These are phyloP conservation scores for Croton laevigatus DNA, from an alignment of 441 rosid species.

Conservation along the genomic window DNA sequence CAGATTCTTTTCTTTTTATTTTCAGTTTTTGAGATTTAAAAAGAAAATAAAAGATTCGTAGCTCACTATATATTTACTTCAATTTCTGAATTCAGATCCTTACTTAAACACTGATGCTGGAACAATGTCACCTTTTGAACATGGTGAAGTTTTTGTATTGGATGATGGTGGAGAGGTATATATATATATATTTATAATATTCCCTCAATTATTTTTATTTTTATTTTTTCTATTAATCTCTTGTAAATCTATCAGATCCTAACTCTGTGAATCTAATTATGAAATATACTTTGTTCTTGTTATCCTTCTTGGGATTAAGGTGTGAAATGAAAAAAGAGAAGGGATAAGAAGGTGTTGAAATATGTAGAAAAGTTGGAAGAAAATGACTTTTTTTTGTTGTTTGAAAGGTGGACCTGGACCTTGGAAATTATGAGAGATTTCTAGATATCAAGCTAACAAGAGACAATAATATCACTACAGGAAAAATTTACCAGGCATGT, in stretches of 20 bases:
- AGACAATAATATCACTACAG: constrained; percentile 88
- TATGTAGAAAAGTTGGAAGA: not conserved
- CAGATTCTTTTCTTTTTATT: not conserved
- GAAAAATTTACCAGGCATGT: constrained; percentile 83
- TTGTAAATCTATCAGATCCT: constrained; percentile 1
- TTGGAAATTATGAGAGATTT: constrained; percentile 96
- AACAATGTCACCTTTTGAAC: constrained; percentile 98
- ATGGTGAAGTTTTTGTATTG: constrained; percentile 95
- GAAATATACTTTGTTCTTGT: not conserved
- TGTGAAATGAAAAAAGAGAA: not conserved
- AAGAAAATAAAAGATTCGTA: not conserved
- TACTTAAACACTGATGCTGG: constrained; percentile 98
- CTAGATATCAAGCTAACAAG: constrained; percentile 75
- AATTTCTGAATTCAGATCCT: constrained; percentile 56
- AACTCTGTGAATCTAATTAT: not conserved
- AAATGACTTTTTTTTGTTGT: constrained; percentile 17
- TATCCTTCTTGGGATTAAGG: not conserved
- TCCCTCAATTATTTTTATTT: not conserved
- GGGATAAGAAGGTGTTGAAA: not conserved
- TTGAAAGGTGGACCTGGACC: constrained; percentile 93
- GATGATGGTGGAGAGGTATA: constrained; percentile 99
- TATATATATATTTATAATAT: constrained; percentile 19
- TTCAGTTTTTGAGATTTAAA: too few species aligned
- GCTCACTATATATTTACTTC: not conserved
- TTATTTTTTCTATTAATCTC: not conserved